These are phyloP conservation scores for Pseudozyma sp. DNA, from an alignment of 1,284 basidiomycete species.

Conservation along the genomic window DNA sequence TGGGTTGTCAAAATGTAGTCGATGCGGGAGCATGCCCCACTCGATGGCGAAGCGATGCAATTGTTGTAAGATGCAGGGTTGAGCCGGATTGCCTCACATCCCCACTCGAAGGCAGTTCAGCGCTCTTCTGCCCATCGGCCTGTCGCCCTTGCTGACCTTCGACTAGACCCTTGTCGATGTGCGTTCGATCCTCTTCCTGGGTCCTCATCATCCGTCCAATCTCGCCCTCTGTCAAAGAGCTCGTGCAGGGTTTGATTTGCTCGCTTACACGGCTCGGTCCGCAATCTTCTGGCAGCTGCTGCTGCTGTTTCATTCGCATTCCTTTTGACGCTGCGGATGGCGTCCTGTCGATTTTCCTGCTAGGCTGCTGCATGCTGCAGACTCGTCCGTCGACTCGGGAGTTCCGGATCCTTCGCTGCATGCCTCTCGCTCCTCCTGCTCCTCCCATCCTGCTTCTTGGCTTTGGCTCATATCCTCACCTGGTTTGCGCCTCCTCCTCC, in stretches of 20 bases:
- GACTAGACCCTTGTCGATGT: background rate
- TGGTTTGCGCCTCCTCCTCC: background rate
- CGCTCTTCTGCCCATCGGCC: background rate
- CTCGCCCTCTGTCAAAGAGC: background rate
- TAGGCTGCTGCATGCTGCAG: conserved; percentile 2
- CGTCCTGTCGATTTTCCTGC: conserved; percentile 2
- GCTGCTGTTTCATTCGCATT: background rate
- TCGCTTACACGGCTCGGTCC: conserved; percentile 32
- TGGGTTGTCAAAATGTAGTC: background rate
- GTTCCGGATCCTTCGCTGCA: conserved; percentile 34
- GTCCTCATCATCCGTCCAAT: conserved; percentile 4
- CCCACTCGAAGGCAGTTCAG: background rate
- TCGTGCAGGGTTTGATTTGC: background rate
- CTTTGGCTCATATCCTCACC: background rate
- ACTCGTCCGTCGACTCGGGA: conserved; percentile 10
- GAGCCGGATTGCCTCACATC: too few relatives aligned
- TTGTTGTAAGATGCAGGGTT: too few relatives aligned
- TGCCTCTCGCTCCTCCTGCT: background rate
- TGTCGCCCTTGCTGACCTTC: background rate
- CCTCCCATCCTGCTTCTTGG: background rate
- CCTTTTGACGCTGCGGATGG: background rate
- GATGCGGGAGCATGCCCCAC: background rate
- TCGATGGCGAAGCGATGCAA: background rate
- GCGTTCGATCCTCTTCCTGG: conserved; percentile 2
- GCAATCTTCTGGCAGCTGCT: conserved; percentile 6